These are phyloP conservation scores for Purpureocillium takamizusanense DNA, from an alignment of 2,329 filamentous ascomycete species.

Conservation along the genomic window DNA sequence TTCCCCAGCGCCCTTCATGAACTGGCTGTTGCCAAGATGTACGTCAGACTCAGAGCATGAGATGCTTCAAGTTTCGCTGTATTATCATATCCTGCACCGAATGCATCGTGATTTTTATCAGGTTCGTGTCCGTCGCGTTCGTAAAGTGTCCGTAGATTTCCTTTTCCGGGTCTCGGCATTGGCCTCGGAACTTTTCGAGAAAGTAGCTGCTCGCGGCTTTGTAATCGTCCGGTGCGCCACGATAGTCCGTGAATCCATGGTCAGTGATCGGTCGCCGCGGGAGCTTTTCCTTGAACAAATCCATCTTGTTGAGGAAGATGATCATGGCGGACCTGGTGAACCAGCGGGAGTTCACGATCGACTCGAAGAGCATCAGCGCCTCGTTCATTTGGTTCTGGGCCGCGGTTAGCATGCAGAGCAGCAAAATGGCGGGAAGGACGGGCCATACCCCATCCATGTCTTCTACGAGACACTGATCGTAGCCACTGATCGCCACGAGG, in stretches of 20 bases:
- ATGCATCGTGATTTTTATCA: conserved; percentile 79
- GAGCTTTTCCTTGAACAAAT: conserved; percentile 74
- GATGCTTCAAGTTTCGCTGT: conserved; percentile 70
- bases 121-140: conserved; percentile 58
- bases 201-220: conserved; percentile 74
- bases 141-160: conserved; percentile 56
- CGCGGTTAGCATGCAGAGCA: conserved; percentile 7
- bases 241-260: conserved; percentile 71
- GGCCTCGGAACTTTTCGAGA: conserved; percentile 67
- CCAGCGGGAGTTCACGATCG: conserved; percentile 79
- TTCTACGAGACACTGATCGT: conserved; percentile 92
- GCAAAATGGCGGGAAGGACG: not conserved
- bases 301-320: conserved; percentile 82
- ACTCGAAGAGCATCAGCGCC: conserved; percentile 79
- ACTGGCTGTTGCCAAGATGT: too few species aligned
- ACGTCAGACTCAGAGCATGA: conserved; percentile 42
- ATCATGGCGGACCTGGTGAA: conserved; percentile 76
- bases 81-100: conserved; percentile 85
- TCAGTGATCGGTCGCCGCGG: conserved; percentile 59
- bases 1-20: too few species aligned
- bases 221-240: conserved; percentile 60
- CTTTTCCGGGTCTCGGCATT: conserved; percentile 61
- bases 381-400: conserved; percentile 83
- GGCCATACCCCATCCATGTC: conserved; percentile 82
- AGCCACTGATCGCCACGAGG: conserved; percentile 89